These are phyloP conservation scores for Cyberlindnera suaveolens DNA, from an alignment of 805 yeast species.

Conservation along the genomic window DNA sequence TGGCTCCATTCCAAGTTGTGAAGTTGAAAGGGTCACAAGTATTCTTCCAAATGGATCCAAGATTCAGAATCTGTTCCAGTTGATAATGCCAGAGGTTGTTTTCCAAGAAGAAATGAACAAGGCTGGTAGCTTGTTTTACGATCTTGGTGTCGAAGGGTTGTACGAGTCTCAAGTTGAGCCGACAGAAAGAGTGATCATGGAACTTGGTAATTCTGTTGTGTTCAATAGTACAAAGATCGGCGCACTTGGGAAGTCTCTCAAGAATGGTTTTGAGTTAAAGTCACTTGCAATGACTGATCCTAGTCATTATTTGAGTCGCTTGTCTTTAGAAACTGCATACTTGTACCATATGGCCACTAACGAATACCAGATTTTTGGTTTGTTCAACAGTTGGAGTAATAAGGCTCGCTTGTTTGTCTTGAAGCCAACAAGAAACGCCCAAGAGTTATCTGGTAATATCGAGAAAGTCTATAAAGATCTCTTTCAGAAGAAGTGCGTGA, in stretches of 20 bases:
- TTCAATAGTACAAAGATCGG: constrained; percentile 74
- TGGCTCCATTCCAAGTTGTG: constrained; percentile 41
- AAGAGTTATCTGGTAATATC: constrained; percentile 51
- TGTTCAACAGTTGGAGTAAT: constrained; percentile 60
- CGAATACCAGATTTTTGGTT: constrained; percentile 66
- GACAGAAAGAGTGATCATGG: constrained; percentile 69
- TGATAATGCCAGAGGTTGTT: constrained; percentile 61
- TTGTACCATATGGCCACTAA: constrained; percentile 64
- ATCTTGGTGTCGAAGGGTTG: constrained; percentile 55
- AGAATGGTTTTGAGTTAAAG: constrained; percentile 70
- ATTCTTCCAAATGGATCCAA: constrained; percentile 64
- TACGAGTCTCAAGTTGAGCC: constrained; percentile 71
- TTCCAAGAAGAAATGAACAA: constrained; percentile 51
- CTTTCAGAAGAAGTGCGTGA: constrained; percentile 40
- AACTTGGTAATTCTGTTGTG: constrained; percentile 66
- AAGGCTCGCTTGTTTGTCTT: constrained; percentile 47
- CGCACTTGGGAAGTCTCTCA: constrained; percentile 77
- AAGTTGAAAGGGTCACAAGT: constrained; percentile 52
- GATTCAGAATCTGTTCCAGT: constrained; percentile 42
- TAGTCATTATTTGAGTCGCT: constrained; percentile 47
- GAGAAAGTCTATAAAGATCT: constrained; percentile 50
- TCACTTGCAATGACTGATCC: constrained; percentile 43
- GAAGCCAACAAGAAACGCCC: constrained; percentile 67
- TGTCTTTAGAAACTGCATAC: constrained; percentile 54
- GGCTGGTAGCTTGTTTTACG: constrained; percentile 58